Conservation (phyloP, 129 eudicot species). For the Escallonia rubra region DNA sequence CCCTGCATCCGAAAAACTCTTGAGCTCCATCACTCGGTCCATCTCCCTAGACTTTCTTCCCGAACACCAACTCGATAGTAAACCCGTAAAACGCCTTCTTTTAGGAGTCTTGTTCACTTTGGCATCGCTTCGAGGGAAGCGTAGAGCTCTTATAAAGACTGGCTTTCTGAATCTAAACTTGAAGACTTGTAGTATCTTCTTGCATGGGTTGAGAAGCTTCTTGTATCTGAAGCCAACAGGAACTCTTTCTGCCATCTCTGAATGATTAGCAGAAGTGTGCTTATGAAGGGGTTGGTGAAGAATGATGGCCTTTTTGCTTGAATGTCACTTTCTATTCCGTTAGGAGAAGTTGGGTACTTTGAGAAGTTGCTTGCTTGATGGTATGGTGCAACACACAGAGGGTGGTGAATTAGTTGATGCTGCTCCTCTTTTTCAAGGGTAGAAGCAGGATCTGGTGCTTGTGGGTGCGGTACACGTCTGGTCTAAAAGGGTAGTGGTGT, state of each 20-base stretch:
- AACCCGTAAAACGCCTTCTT: conserved; percentile 9
- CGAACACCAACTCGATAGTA: conserved; percentile 21
- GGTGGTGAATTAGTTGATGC: conserved; percentile 6
- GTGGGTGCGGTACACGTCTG: conserved; percentile 36
- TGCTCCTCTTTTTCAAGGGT: not conserved
- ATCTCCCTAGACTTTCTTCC: conserved; percentile 24
- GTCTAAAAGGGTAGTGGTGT: conserved; percentile 17
- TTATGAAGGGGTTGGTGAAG: conserved; percentile 13
- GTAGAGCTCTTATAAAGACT: conserved; percentile 30
- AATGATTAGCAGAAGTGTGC: conserved; percentile 12
- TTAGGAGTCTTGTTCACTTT: conserved; percentile 4
- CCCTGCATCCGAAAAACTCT: conserved; percentile 48
- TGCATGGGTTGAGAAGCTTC: conserved; percentile 56
- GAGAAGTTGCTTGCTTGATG: conserved; percentile 13
- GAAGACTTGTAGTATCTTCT: conserved; percentile 26
- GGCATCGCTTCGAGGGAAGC: conserved; percentile 10
- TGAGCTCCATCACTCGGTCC: conserved; percentile 61
- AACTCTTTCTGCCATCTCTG: conserved; percentile 30
- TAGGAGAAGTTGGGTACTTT: not conserved
- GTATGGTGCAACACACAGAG: not conserved
- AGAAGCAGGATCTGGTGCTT: not conserved
- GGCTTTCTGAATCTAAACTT: conserved; percentile 51
- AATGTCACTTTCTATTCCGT: not conserved
- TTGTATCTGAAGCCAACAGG: conserved; percentile 48
- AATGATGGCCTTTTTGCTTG: not conserved